Percentiles rank a stretch among this genome's conserved stretches.
phyloP scores from a whole-genome alignment of 176 grass and related monocot species.

The Eleusine indica region DNA sequence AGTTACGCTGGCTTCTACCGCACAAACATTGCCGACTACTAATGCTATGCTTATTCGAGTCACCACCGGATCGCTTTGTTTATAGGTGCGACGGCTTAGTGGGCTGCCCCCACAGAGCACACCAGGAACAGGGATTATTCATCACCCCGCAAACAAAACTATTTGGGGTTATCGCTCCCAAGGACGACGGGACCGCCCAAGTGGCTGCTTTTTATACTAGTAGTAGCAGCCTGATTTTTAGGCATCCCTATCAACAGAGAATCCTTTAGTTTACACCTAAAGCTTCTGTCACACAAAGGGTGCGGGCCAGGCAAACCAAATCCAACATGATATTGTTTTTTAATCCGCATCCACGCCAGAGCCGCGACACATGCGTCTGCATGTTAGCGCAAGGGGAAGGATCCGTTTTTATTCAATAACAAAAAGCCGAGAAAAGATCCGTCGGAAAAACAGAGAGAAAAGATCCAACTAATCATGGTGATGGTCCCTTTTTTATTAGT shows the following conservation, averaged over 20 bases:
- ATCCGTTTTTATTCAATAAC: neutral
- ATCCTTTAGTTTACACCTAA: constrained; percentile 41
- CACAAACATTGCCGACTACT: constrained; percentile 18
- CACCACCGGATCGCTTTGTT: constrained; percentile 8
- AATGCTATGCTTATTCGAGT: constrained; percentile 30
- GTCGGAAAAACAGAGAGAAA: neutral
- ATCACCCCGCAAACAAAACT: neutral
- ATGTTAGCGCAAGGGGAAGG: constrained; percentile 32
- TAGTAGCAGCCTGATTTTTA: constrained; percentile 8
- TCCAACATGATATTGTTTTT: constrained; percentile 41
- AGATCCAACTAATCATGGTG: constrained; percentile 14
- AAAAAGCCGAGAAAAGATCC: constrained; percentile 7
- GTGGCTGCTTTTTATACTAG: constrained; percentile 3
- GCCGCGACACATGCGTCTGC: constrained; percentile 12
- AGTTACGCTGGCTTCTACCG: neutral
- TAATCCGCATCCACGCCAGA: neutral
- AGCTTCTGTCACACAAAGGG: constrained; percentile 18
- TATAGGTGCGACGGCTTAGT: neutral
- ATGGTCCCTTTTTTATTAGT: neutral
- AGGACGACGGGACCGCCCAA: constrained; percentile 16
- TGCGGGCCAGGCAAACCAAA: constrained; percentile 31
- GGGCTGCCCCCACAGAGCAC: constrained; percentile 50
- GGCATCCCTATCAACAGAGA: constrained; percentile 32
- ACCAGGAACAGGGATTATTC: constrained; percentile 30
- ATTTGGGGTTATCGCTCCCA: neutral